These are phyloP conservation scores for Haplographium delicatum DNA, from an alignment of 495 filamentous ascomycete species.

Conservation along the genomic window DNA sequence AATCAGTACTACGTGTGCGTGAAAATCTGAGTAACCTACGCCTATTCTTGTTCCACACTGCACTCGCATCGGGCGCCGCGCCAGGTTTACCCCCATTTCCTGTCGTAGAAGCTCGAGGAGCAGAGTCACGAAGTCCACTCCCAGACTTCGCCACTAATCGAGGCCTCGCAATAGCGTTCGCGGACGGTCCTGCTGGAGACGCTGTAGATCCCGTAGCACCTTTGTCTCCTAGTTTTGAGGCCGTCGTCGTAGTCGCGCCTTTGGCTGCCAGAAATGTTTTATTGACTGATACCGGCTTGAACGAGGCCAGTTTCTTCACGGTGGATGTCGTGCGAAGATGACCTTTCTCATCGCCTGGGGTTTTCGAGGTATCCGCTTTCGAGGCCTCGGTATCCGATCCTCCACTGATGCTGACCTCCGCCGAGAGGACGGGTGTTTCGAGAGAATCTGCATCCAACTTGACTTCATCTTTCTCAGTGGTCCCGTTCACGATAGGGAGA, in stretches of 20 bases:
- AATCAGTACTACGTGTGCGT: constrained; percentile 27
- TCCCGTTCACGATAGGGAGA: constrained; percentile 39
- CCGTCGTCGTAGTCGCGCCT: constrained; percentile 31
- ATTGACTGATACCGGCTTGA: constrained; percentile 94
- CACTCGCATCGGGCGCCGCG: constrained; percentile 52
- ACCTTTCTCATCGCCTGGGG: constrained; percentile 48
- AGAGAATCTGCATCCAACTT: constrained; percentile 45
- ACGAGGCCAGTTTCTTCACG: constrained; percentile 77
- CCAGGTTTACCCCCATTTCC: constrained; percentile 51
- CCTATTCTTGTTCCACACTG: constrained; percentile 98
- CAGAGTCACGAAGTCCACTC: constrained; percentile 39
- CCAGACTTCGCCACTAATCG: constrained; percentile 50
- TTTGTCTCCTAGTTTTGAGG: constrained; percentile 49
- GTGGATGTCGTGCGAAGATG: constrained; percentile 62
- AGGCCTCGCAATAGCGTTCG: constrained; percentile 35
- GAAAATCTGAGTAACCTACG: constrained; percentile 51
- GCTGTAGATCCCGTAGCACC: constrained; percentile 24
- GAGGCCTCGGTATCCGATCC: constrained; percentile 66
- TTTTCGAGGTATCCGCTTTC: constrained; percentile 43
- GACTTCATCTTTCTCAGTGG: constrained; percentile 33
- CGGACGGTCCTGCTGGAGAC: constrained; percentile 30
- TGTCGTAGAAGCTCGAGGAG: constrained; percentile 44
- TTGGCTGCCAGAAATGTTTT: constrained; percentile 72
- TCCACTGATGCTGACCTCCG: constrained; percentile 54
- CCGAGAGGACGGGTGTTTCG: constrained; percentile 45